Evolutionary conservation across 345 rosid species (phyloP), one percentile per base, ranked within the genome.

Genomic region (Jatropha curcas): DNA sequence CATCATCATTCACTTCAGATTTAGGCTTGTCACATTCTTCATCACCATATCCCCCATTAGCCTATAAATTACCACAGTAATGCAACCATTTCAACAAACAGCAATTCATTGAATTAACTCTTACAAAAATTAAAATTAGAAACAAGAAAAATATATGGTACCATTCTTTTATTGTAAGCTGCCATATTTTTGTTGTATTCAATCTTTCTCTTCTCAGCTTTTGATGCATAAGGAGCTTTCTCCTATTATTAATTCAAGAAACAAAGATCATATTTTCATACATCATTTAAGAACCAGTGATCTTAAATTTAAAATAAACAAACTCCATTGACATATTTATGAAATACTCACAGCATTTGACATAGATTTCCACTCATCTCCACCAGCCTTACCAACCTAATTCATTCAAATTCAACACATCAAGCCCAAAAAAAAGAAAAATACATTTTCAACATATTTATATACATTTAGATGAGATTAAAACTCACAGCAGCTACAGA

Each of bases 341-440:
- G 0, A 45, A 45, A 10, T 45, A 86, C 89, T 86, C 71, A 90
- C 97, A 39, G 82, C 89, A 0, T 82, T 91, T 14, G 84, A 74
- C 89, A 92, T 27, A 3, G 88, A 72, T 78, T 90, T 92, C 98
- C 98, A 92, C 60, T 86, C 87, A 33, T 68, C 87, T 63, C 97
- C 96, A 31, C 88, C 92, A 69, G 98, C 96, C 68, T 90, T 92
- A 3, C 94, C 94, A 30, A 90, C 98, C 98, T 92, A 71, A 33
- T 20, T 9, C 24, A 51, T 35, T 10, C 24, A 53, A 22, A 39
- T 13, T 13, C 25, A 30, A 31, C n/a, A 24, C 12, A 27, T 20
- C 4, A 12, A 14, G 17, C 31, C 6, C 53, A 25, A 6, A 50
- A n/a, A 5, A 16, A 24, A 39, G 13, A 27, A 35, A 43, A 31